Base-by-base conservation (phyloP, 139 green algal genomes). In the Klebsormidium nitens region DNA sequence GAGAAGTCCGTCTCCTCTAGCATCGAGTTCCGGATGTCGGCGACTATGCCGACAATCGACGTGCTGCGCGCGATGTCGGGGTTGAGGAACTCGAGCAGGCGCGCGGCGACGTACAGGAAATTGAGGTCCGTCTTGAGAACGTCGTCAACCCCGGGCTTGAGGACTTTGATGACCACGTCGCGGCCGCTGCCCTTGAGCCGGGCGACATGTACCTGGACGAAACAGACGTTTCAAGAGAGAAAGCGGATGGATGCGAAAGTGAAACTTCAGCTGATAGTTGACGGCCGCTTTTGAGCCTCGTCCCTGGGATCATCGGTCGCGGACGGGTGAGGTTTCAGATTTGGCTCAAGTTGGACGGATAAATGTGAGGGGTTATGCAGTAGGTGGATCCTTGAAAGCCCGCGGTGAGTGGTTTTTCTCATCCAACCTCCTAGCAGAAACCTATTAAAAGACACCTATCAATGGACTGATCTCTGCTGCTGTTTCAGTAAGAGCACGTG, bases 111-210 rank as follows among this genome's bases (percentile, higher is more conserved):
- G 66, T 93, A 90, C 44, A 96, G 64, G 55, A 95, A 94, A 82
- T 86, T 89, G 26, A 99, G 83, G 83, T 99, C 94, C 36, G 88
- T 83, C 0, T 63, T 80, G 19, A 99, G 79, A 17, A 90, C 71
- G 46, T 97, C 91, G 75, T 95, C 89, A 17, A 96, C 90, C 5
- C 90, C 91, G 2, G 94, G 93, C 77, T 96, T 97, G 28, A 97
- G 77, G 29, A 99, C 89, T 61, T 92, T 87, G 17, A 89, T 47
- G 17, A 84, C 86, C 2, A 96, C 89, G 17, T 95, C 82, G 29
- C 49, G 55, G 6, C 74, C 69, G 2, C 4, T 52, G 14, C 63
- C 64, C 5, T 39, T 34, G 32, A 98, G 83, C 67, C 90, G 77
- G 5, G 91, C 94, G 0, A 71, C 50, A 61, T 97, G 92, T 65